Conservation (phyloP, 352 stramenopile species). For the Pythium sp. region DNA sequence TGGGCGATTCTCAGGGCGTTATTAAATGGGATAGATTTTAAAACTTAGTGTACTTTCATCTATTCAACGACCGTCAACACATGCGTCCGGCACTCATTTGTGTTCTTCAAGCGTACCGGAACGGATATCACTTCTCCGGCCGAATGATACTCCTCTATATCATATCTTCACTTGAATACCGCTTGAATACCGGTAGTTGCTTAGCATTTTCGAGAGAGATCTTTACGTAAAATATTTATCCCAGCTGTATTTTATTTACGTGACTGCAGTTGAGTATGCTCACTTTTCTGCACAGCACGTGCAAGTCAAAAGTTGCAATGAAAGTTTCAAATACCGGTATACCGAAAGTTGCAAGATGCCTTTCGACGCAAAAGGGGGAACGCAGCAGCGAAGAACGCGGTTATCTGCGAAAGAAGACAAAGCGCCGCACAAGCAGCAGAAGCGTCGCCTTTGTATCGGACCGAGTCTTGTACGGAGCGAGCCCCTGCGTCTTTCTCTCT, state of each 20-base stretch:
- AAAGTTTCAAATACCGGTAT: not conserved
- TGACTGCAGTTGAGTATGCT: not conserved
- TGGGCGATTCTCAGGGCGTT: not conserved
- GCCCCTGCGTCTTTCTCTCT: not conserved
- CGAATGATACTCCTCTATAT: too few relatives aligned
- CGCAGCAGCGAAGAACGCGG: not conserved
- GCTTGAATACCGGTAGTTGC: not conserved
- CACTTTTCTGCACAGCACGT: not conserved
- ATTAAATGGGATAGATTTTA: not conserved
- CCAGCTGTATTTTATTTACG: not conserved
- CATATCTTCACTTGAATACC: not conserved
- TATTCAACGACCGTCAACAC: too few relatives aligned
- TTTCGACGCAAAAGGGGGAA: not conserved
- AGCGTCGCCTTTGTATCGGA: not conserved
- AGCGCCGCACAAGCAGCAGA: not conserved
- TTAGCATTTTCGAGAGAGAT: not conserved
- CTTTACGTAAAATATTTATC: not conserved
- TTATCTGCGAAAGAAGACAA: constrained; percentile 9
- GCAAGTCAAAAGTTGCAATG: not conserved
- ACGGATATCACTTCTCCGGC: too few relatives aligned
- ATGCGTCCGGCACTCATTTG: too few relatives aligned
- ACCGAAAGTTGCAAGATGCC: not conserved
- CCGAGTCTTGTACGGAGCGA: not conserved
- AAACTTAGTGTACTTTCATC: too few relatives aligned
- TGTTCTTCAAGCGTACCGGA: too few relatives aligned